Base-by-base conservation (phyloP, 305 asterid species). In the Fraxinus latifolia region DNA sequence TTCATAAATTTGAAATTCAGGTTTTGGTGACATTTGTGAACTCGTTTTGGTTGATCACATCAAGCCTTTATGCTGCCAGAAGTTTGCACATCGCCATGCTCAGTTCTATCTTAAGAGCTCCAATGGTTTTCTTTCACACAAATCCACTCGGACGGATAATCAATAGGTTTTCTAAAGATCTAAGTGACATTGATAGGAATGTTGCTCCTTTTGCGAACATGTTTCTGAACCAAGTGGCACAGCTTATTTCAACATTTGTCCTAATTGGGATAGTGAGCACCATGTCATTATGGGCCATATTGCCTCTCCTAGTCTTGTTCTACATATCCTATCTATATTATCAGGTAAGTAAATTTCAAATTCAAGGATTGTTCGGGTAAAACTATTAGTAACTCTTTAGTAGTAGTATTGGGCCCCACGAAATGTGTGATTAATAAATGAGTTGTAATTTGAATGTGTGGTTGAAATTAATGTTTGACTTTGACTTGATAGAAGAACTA, bases 61-160 rank as follows among this genome's bases (percentile, higher is more conserved):
- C 99, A 74, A 95, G 99, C 88, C 97, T 95, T 80, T 90, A 91
- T 83, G 99, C 99, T 78, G 97, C 99, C 72, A 86, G 86, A 87
- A 90, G 82, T 78, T 87, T 95, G 88, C 99, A 95, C 68, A 86
- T 76, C 77, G 93, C 88, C 74, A 94, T 95, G 98, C 97, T 95
- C 79, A 82, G 83, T 82, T 92, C 98, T 79, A 93, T 94, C 74
- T 92, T 95, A 85, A 91, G 93, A 88, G 98, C 96, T 86, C 99
- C 97, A 76, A 95, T 95, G 99, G 95, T 93, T 83, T 95, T 95
- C 91, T 95, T 95, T 77, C 97, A 95, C 87, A 94, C 99, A 74
- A 95, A 95, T 85, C 98, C 97, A 33, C 94, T 95, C n/a, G 98
- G 99, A 37, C 92, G 99, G 82, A 89, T 95, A 87, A 95, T 95